Conservation (phyloP, 768 basidiomycete genomes). For the Chalciporus pseudorubinellus region DNA sequence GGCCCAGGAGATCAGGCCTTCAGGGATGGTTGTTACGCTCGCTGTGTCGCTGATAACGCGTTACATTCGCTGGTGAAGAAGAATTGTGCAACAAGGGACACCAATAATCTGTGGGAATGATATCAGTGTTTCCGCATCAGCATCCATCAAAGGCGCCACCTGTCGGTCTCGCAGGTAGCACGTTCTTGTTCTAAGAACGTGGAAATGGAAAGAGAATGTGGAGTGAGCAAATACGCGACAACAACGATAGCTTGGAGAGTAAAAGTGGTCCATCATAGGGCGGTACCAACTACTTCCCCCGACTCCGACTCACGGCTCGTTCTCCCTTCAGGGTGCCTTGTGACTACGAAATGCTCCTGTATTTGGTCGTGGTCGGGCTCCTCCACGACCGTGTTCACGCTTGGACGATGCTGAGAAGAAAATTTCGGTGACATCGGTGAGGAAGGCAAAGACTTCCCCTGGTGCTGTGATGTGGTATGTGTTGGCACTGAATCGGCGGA, state of each 20-base stretch:
- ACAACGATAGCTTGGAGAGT: not conserved
- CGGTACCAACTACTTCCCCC: conserved; percentile 28
- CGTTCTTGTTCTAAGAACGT: not conserved
- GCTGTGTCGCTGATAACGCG: too few species aligned
- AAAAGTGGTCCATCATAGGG: conserved; percentile 22
- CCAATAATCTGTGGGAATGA: too few species aligned
- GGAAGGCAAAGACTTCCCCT: not conserved
- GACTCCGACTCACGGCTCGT: conserved; percentile 12
- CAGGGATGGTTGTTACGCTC: too few species aligned
- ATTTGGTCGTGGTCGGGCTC: conserved; percentile 21
- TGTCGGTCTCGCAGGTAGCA: not conserved
- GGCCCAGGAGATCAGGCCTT: too few species aligned
- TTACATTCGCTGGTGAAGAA: too few species aligned
- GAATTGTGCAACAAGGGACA: too few species aligned
- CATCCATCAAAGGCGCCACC: too few species aligned
- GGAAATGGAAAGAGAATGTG: not conserved
- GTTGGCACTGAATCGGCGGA: conserved; percentile 24
- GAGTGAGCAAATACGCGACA: not conserved
- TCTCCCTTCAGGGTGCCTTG: conserved; percentile 3
- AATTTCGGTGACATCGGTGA: conserved; percentile 1
- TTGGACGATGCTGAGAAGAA: conserved; percentile 12
- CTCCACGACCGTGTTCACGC: conserved; percentile 28
- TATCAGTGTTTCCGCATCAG: too few species aligned
- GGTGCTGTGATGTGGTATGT: conserved; percentile 6
- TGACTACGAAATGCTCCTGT: conserved; percentile 9